Evolutionary conservation across 116 monocot species (phyloP), one percentile per base, ranked within the genome.

Genomic region (Cymodocea nodosa): DNA sequence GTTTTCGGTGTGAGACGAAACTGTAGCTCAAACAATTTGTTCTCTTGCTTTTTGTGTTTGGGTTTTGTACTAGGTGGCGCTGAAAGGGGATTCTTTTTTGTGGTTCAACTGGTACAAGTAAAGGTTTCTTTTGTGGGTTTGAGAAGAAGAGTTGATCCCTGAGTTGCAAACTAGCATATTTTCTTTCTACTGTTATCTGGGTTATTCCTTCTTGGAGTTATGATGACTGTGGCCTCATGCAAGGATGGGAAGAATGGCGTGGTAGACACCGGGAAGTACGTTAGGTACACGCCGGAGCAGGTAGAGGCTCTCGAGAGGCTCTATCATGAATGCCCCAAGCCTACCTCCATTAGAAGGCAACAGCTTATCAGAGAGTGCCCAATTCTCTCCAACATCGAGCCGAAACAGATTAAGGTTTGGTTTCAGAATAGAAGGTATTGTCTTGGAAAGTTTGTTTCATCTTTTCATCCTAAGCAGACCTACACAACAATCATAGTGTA

Each of bases 361-460:
- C 86, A 86, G 77, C 72, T 86, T 30, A 77, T 86, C 50, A 61
- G 80, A 23, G 86, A 86, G 59, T 86, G 83, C 70, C 77, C 80
- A 11, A 77, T 80, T 19, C 80, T 86, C 17, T 75, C 80, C 12
- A 80, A 83, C 66, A 80, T 86, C 23, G 86, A 86, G 51, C 77
- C 86, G 0, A 83, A 78, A 63, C 86, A 86, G 80, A 86, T 86
- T 63, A 86, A 86, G 75, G 86, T 86, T 37, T 86, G 86, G 86
- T 86, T 86, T 52, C 86, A 86, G 82, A 86, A 86, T 63, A 55
- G 86, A 25, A 79, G 85, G 85, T 82, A 51, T 57, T 44, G 39
- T 44, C 22, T 6, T 6, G 11, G 44, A 11, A 44, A 11, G 6
- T 11, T 44, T 44, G 44, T 11, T 8, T 44, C 11, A 4, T 44